These are phyloP conservation scores for Durusdinium trenchii DNA, from an alignment of 73 alveolate genomes.

Conservation along the genomic window DNA sequence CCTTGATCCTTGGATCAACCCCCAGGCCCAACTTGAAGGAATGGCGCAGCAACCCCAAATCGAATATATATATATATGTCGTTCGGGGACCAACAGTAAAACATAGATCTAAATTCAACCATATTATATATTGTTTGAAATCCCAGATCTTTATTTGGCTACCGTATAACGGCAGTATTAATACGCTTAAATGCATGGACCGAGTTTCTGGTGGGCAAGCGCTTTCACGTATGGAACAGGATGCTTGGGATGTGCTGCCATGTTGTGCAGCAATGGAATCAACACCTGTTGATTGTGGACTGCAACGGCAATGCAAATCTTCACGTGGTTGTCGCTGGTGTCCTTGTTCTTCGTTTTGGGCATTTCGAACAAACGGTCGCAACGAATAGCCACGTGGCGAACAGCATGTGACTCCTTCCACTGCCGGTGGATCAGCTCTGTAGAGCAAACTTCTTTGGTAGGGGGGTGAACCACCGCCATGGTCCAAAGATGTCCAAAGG, in stretches of 20 bases:
- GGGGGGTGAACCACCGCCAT: too few relatives aligned
- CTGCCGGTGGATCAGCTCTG: neutral
- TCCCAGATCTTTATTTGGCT: too few relatives aligned
- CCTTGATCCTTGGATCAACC: conserved; percentile 3
- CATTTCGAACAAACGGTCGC: neutral
- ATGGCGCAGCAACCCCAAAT: too few relatives aligned
- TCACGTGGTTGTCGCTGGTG: neutral
- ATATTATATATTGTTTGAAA: neutral
- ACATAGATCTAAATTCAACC: neutral
- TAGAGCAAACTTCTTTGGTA: too few relatives aligned
- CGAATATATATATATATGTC: neutral
- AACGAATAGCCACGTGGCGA: neutral
- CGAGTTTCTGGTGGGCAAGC: neutral
- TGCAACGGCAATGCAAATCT: neutral
- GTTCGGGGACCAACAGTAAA: neutral
- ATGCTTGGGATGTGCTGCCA: conserved; percentile 11
- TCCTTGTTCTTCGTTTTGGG: neutral
- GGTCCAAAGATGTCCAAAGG: too few relatives aligned
- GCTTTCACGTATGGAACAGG: conserved; percentile 11
- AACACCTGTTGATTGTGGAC: conserved; percentile 14
- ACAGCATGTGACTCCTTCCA: neutral
- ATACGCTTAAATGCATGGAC: neutral
- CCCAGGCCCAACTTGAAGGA: too few relatives aligned
- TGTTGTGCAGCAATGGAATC: neutral
- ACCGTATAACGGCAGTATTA: neutral